Evolutionary conservation across 768 basidiomycete species (phyloP).

Genomic region (Mycena vitilis): DNA sequence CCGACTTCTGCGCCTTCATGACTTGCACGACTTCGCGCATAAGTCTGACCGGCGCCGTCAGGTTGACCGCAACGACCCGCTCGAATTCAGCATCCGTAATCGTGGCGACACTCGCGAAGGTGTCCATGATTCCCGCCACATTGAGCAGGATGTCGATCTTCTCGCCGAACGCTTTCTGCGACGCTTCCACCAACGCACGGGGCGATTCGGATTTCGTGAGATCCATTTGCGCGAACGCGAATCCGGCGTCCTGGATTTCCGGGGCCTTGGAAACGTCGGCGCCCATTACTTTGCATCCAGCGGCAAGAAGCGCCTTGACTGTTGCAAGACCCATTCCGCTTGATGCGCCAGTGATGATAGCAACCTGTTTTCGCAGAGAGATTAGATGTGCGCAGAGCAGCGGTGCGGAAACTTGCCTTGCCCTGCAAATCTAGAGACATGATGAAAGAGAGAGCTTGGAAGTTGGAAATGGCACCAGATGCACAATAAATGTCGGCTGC

Average conservation of each 20-base stretch:
- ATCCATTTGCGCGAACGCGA: conserved; percentile 1
- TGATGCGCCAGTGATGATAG: background rate
- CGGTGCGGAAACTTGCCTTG: conserved; percentile 2
- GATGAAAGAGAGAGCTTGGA: background rate
- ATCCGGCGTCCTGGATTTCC: background rate
- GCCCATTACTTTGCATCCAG: conserved; percentile 6
- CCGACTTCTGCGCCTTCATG: conserved; percentile 8
- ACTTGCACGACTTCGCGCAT: conserved; percentile 5
- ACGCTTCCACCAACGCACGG: background rate
- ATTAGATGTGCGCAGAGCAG: background rate
- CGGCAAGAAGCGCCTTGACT: conserved; percentile 1
- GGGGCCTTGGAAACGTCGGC: conserved; percentile 4
- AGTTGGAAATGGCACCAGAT: too few species aligned
- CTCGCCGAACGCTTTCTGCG: background rate
- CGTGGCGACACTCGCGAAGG: background rate
- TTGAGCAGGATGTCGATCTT: conserved; percentile 14
- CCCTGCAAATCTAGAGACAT: conserved; percentile 4
- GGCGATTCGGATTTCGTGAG: conserved; percentile 7
- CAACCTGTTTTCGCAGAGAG: background rate
- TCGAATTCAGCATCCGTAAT: conserved; percentile 1
- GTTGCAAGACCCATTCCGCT: conserved; percentile 4
- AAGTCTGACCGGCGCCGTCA: background rate
- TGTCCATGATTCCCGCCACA: conserved; percentile 2
- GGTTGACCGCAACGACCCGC: background rate
- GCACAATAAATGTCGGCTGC: too few species aligned